A percentile compares a stretch with the other conserved stretches of the same genome.
Conservation (phyloP, 495 filamentous ascomycete species). For the Penicillium desertorum region DNA sequence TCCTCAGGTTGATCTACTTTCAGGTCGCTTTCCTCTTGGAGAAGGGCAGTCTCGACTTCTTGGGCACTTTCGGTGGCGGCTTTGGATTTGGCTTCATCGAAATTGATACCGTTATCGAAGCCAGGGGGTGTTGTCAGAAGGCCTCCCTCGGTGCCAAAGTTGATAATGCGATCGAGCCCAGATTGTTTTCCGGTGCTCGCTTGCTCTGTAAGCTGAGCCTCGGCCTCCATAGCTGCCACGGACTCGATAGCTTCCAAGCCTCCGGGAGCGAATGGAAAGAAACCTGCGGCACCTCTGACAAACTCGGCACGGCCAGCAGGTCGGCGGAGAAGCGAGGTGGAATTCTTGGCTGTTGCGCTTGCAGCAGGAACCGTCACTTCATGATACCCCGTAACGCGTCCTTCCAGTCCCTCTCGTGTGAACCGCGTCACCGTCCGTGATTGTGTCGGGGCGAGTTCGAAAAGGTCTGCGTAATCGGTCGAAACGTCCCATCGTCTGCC, state of each 20-base stretch:
- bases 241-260: constrained; percentile 86
- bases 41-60: constrained; percentile 72
- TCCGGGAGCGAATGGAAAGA: constrained; percentile 93
- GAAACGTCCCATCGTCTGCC: constrained; percentile 76
- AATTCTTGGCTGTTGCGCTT: constrained; percentile 93
- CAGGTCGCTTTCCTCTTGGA: constrained; percentile 59
- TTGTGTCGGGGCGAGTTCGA: constrained; percentile 85
- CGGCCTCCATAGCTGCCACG: constrained; percentile 70
- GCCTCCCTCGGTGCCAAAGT: constrained; percentile 72
- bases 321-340: constrained; percentile 84
- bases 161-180: constrained; percentile 75
- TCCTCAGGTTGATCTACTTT: constrained; percentile 36
- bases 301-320: constrained; percentile 88
- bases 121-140: constrained; percentile 83
- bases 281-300: constrained; percentile 91
- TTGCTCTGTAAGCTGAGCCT: constrained; percentile 47
- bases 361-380: constrained; percentile 91
- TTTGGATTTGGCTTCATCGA: constrained; percentile 60
- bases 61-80: constrained; percentile 58
- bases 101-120: constrained; percentile 73
- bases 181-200: constrained; percentile 39
- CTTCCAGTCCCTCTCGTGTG: constrained; percentile 87
- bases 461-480: constrained; percentile 73
- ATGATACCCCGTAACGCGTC: constrained; percentile 87
- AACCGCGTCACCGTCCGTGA: constrained; percentile 91